These are phyloP conservation scores for Pseudonitzschia pungens DNA, from an alignment of 108 stramenopile species.

Conservation along the genomic window DNA sequence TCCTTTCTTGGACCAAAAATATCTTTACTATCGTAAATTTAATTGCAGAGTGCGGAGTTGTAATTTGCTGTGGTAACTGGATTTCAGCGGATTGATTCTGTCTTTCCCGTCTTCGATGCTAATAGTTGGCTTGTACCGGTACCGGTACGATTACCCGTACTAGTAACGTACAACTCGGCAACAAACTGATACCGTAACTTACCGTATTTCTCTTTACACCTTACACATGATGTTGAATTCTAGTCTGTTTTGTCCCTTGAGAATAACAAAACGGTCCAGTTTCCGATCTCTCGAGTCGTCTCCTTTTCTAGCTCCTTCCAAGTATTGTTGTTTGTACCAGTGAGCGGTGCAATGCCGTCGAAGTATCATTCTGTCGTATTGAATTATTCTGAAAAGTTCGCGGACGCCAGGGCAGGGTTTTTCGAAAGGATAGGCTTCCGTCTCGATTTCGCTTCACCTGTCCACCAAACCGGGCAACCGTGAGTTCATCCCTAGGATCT, in stretches of 20 bases:
- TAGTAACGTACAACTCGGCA: not conserved
- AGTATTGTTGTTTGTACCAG: not conserved
- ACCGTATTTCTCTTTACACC: no score
- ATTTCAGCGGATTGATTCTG: no score
- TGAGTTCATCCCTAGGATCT: not conserved
- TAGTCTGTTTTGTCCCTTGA: not conserved
- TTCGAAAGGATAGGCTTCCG: not conserved
- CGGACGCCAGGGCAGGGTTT: not conserved
- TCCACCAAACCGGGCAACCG: not conserved
- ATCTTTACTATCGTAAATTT: not conserved
- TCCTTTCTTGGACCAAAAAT: not conserved
- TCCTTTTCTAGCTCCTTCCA: not conserved
- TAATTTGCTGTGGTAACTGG: no score
- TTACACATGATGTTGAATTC: no score
- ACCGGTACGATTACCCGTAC: no score
- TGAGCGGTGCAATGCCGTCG: not conserved
- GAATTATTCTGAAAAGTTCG: not conserved
- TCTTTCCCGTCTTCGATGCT: no score
- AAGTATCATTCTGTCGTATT: not conserved
- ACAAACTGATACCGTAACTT: not conserved
- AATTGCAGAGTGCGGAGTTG: no score
- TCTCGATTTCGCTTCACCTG: not conserved
- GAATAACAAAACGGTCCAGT: slow-evolving; percentile 4
- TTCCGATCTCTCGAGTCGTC: no score
- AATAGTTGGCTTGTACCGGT: no score